Evolutionary conservation across 805 yeast genomes (phyloP).

Genomic region (Kodamaea leandrae): DNA sequence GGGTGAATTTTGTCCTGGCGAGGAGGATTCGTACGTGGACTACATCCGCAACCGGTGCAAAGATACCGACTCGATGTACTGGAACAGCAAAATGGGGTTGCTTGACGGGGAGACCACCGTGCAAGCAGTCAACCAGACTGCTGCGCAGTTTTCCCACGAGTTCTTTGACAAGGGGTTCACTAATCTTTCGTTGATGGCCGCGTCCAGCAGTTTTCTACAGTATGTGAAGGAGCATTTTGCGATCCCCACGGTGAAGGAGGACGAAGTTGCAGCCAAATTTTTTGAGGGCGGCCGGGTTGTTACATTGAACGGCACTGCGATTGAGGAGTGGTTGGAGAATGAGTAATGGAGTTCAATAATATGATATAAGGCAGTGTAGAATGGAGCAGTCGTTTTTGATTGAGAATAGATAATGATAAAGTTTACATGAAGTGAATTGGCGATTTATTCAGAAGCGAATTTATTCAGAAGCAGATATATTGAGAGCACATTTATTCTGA

Average conservation of each 20-base stretch:
- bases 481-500: too few relatives aligned
- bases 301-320: slow-evolving; percentile 7
- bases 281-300: neutral
- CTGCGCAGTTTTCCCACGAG: too few relatives aligned
- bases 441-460: too few relatives aligned
- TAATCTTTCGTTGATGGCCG: neutral
- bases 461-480: too few relatives aligned
- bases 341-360: too few relatives aligned
- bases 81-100: slow-evolving; percentile 2
- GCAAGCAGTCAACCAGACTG: too few relatives aligned
- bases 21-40: slow-evolving; percentile 5
- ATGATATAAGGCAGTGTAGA: too few relatives aligned
- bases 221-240: neutral
- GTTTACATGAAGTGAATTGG: too few relatives aligned
- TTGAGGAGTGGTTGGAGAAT: slow-evolving; percentile 3
- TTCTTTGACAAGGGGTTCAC: neutral
- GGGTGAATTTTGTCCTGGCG: neutral
- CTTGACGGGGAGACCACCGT: neutral
- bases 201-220: neutral
- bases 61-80: neutral
- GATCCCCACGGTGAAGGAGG: neutral
- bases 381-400: too few relatives aligned
- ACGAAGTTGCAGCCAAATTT: neutral
- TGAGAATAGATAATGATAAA: too few relatives aligned
- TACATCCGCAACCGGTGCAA: slow-evolving; percentile 6